phyloP scores from a whole-genome alignment of 73 alveolate genomes.

The Diophrys appendiculata region DNA sequence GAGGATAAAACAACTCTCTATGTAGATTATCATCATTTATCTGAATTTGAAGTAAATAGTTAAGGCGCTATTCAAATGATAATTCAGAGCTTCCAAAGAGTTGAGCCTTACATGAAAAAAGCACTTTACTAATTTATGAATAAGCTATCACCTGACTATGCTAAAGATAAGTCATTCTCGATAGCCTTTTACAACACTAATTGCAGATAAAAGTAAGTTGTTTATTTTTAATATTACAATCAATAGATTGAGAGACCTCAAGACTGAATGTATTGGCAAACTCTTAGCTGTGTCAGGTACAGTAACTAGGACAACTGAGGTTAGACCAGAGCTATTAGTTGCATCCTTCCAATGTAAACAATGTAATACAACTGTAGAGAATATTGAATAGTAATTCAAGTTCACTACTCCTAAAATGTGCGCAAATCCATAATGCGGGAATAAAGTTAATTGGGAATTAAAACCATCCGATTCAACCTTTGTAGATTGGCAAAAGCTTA shows the following conservation, averaged over 20 bases:
- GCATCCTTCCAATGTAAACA: conserved; percentile 86
- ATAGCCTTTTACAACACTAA: conserved; percentile 74
- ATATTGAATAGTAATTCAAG: conserved; percentile 96
- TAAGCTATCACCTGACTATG: conserved; percentile 69
- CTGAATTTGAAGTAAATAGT: conserved; percentile 7
- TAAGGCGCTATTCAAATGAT: conserved; percentile 53
- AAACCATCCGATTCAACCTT: conserved; percentile 82
- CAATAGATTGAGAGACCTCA: conserved; percentile 74
- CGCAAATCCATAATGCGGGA: conserved; percentile 86
- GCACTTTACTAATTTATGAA: conserved; percentile 76
- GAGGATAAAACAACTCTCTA: conserved; percentile 62
- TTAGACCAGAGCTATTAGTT: conserved; percentile 89
- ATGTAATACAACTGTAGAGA: conserved; percentile 75
- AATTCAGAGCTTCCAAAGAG: conserved; percentile 70
- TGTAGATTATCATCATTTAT: conserved; percentile 55
- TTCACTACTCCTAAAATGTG: conserved; percentile 96
- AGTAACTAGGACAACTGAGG: conserved; percentile 96
- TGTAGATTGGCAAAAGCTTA: conserved; percentile 97
- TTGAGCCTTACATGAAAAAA: conserved; percentile 74
- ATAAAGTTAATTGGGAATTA: conserved; percentile 92
- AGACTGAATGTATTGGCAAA: conserved; percentile 77
- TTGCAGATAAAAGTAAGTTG: conserved; percentile 38
- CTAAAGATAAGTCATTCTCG: conserved; percentile 76
- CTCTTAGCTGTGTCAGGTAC: conserved; percentile 86
- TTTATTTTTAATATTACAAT: neutral